These are phyloP conservation scores for Trichocomaceae sp. DNA, from an alignment of 2,329 filamentous ascomycete genomes.

Conservation along the genomic window DNA sequence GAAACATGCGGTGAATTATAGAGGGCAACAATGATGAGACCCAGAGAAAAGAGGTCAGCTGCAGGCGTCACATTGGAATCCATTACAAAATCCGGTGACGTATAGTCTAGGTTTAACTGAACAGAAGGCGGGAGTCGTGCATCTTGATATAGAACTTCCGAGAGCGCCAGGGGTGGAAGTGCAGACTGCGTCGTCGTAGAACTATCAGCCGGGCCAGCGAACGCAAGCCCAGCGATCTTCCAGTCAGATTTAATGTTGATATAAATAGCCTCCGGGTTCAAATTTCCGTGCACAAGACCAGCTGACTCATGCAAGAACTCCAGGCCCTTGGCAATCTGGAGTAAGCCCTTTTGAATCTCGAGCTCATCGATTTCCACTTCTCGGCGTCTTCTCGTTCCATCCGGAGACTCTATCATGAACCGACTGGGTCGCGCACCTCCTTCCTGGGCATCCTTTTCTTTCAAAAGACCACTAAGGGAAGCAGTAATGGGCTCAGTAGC, in stretches of 20 bases:
- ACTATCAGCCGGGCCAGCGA: slow-evolving; percentile 72
- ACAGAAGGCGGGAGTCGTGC: slow-evolving; percentile 72
- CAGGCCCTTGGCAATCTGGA: slow-evolving; percentile 88
- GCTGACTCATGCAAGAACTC: slow-evolving; percentile 96
- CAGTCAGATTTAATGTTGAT: slow-evolving; percentile 97
- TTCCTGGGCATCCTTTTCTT: slow-evolving; percentile 86
- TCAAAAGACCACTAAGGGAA: slow-evolving; percentile 72
- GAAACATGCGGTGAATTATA: slow-evolving; percentile 94
- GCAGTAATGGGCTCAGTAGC: slow-evolving; percentile 87
- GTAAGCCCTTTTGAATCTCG: slow-evolving; percentile 91
- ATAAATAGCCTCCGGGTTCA: slow-evolving; percentile 88
- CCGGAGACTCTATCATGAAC: slow-evolving; percentile 72
- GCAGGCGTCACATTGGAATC: slow-evolving; percentile 79
- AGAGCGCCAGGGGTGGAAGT: slow-evolving; percentile 71
- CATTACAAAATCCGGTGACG: slow-evolving; percentile 88
- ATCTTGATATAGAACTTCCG: slow-evolving; percentile 79
- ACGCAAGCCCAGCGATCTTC: slow-evolving; percentile 94
- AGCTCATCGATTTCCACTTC: slow-evolving; percentile 94
- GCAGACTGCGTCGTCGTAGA: slow-evolving; percentile 68
- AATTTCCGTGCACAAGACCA: slow-evolving; percentile 84
- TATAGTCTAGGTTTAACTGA: slow-evolving; percentile 87
- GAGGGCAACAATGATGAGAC: slow-evolving; percentile 76
- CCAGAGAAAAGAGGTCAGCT: slow-evolving; percentile 90
- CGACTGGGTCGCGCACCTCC: slow-evolving; percentile 62
- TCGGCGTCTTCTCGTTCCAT: slow-evolving; percentile 64